Percentiles rank a stretch among this genome's conserved stretches.
Evolutionary conservation across 805 yeast genomes (phyloP).

Genomic region (Saturnispora bothae): DNA sequence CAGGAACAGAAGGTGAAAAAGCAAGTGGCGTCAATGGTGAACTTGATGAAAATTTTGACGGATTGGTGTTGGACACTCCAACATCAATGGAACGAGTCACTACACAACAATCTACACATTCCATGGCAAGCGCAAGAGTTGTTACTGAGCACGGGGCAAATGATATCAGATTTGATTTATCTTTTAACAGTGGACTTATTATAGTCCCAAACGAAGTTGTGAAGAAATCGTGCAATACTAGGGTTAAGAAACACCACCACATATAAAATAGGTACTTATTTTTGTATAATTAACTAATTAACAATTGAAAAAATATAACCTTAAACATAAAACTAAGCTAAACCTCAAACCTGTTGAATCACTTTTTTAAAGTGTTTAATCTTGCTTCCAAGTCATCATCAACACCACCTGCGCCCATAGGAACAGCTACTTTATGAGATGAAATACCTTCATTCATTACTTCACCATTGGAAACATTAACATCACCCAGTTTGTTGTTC

Average conservation of each 20-base stretch:
- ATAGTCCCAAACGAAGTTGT: slow-evolving; percentile 20
- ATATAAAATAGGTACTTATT: neutral
- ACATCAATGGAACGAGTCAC: slow-evolving; percentile 12
- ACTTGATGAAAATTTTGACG: neutral
- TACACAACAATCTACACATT: slow-evolving; percentile 8
- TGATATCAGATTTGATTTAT: slow-evolving; percentile 12
- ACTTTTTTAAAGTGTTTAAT: slow-evolving; percentile 66
- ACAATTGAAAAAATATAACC: too few species aligned
- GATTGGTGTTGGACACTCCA: slow-evolving; percentile 15
- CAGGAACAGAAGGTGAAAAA: neutral
- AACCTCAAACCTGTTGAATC: neutral
- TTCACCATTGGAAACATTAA: slow-evolving; percentile 1
- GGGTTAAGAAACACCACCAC: slow-evolving; percentile 15
- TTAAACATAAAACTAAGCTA: neutral
- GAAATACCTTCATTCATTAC: slow-evolving; percentile 28
- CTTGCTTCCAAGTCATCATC: slow-evolving; percentile 89
- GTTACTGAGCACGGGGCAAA: slow-evolving; percentile 9
- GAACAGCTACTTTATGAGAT: slow-evolving; percentile 16
- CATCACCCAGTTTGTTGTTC: slow-evolving; percentile 32
- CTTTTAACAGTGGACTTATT: slow-evolving; percentile 14
- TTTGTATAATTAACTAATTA: too few species aligned
- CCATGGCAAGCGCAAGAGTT: slow-evolving; percentile 4
- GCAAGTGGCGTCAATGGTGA: too few species aligned
- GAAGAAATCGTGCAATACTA: slow-evolving; percentile 16
- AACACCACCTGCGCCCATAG: slow-evolving; percentile 32